Conservation (phyloP, 1,139 yeast species). For the Trichomonascaceae sp. region DNA sequence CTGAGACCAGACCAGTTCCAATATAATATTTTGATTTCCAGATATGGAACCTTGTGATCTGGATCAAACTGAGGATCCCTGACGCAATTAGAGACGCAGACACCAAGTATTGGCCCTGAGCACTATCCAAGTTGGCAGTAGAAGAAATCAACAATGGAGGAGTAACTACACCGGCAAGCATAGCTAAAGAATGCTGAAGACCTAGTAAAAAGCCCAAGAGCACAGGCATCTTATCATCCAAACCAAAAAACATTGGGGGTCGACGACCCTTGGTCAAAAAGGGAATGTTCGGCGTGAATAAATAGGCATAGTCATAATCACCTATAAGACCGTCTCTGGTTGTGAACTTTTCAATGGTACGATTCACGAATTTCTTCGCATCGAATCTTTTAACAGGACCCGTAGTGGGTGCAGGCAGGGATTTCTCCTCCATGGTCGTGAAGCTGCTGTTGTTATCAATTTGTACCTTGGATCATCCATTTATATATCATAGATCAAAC, state of each 20-base stretch:
- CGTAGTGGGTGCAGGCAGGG: neutral
- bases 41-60: slow-evolving; percentile 75
- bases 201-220: slow-evolving; percentile 71
- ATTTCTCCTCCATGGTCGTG: neutral
- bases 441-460: neutral
- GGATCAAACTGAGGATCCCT: slow-evolving; percentile 67
- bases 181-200: slow-evolving; percentile 78
- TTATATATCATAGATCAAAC: neutral
- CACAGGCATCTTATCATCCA: slow-evolving; percentile 73
- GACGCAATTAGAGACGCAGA: slow-evolving; percentile 70
- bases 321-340: slow-evolving; percentile 77
- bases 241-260: slow-evolving; percentile 62
- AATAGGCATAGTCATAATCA: slow-evolving; percentile 70
- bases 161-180: slow-evolving; percentile 88
- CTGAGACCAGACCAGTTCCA: slow-evolving; percentile 84
- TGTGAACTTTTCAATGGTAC: slow-evolving; percentile 21
- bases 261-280: slow-evolving; percentile 40
- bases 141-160: slow-evolving; percentile 70
- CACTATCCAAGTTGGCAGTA: slow-evolving; percentile 50
- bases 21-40: slow-evolving; percentile 65
- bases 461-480: neutral
- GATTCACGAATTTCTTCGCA: neutral
- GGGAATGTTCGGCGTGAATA: slow-evolving; percentile 74
- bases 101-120: slow-evolving; percentile 61
- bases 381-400: neutral